phyloP scores from a whole-genome alignment of 441 rosid species.

The Gossypium aridum region DNA sequence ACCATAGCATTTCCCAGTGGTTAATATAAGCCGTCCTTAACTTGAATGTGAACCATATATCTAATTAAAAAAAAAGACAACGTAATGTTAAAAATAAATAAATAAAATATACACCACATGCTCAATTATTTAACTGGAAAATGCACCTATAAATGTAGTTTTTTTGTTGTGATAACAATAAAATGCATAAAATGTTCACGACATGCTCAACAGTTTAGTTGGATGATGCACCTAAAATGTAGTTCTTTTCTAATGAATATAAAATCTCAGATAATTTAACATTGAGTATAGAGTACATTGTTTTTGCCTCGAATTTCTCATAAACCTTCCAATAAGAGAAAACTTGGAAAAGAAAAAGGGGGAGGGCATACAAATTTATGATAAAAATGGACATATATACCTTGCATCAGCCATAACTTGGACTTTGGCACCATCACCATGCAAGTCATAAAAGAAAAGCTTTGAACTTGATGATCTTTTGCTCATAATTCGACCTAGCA shows the following conservation, averaged over 20 bases:
- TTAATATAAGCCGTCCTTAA: background rate
- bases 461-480: slow-evolving; percentile 69
- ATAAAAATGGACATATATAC: slow-evolving; percentile 22
- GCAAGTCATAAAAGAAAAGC: slow-evolving; percentile 78
- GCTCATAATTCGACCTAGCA: slow-evolving; percentile 73
- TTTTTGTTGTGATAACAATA: background rate
- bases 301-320: background rate
- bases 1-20: background rate
- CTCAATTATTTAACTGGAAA: background rate
- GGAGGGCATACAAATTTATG: background rate
- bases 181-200: background rate
- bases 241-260: background rate
- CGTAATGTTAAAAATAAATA: background rate
- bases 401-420: slow-evolving; percentile 88
- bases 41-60: background rate
- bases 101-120: background rate
- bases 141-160: background rate
- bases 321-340: background rate
- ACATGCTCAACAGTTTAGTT: background rate
- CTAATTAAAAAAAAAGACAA: background rate
- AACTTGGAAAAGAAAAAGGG: background rate
- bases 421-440: slow-evolving; percentile 52
- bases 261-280: background rate
- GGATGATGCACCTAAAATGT: background rate
- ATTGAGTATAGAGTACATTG: background rate